A percentile compares a stretch with the other conserved stretches of the same genome.
Evolutionary conservation across 345 rosid species (phyloP).

Genomic region (Lumnitzera littorea): DNA sequence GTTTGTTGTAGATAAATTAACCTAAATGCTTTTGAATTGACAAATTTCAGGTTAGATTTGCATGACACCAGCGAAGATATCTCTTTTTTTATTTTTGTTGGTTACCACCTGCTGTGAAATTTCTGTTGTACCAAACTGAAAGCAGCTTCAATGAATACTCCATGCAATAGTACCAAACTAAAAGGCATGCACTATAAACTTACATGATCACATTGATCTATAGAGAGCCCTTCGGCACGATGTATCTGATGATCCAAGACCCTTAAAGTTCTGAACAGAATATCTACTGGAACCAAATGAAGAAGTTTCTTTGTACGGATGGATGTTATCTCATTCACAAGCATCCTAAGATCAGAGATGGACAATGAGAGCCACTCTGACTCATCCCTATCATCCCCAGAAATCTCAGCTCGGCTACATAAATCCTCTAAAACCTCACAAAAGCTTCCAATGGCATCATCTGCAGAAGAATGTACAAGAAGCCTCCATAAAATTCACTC

Average conservation of each 20-base stretch:
- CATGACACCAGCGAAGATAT: no score
- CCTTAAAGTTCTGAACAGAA: conserved; percentile 58
- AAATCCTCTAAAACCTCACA: conserved; percentile 75
- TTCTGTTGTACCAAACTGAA: no score
- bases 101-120: no score
- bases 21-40: no score
- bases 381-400: conserved; percentile 79
- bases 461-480: conserved; percentile 23
- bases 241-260: conserved; percentile 95
- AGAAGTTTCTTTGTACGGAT: conserved; percentile 73
- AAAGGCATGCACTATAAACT: conserved; percentile 20
- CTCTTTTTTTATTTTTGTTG: no score
- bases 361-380: conserved; percentile 77
- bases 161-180: not conserved
- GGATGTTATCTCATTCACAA: conserved; percentile 73
- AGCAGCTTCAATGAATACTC: no score
- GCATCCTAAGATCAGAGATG: conserved; percentile 53
- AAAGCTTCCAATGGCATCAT: conserved; percentile 55
- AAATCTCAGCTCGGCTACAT: conserved; percentile 72
- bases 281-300: conserved; percentile 80
- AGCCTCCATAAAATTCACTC: no score
- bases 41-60: no score
- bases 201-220: conserved; percentile 66
- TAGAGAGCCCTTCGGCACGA: conserved; percentile 89
- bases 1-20: no score